Evolutionary conservation across 176 grass and related monocot genomes (phyloP).

Genomic region (Musa troglodytarum): DNA sequence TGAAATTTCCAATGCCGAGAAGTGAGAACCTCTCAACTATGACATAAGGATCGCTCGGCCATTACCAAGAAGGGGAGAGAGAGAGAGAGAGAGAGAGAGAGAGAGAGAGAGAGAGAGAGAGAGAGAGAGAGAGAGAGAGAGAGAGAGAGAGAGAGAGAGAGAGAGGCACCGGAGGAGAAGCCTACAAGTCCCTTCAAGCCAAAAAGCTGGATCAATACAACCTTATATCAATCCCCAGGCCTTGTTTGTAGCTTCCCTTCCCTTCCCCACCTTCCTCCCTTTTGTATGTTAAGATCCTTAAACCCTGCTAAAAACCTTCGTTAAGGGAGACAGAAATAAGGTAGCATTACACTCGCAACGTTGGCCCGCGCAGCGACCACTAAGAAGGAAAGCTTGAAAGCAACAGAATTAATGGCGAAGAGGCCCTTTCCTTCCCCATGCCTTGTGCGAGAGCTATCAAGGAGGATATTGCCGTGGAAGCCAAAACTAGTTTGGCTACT

Average conservation of each 20-base stretch:
- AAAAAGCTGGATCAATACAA: constrained; percentile 18
- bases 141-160: not conserved
- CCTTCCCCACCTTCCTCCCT: constrained; percentile 9
- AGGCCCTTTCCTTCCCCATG: constrained; percentile 3
- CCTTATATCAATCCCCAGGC: constrained; percentile 25
- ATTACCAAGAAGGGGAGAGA: not conserved
- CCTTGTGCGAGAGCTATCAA: constrained; percentile 3
- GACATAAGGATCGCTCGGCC: not conserved
- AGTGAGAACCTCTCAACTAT: not conserved
- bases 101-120: not conserved
- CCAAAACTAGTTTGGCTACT: constrained; percentile 35
- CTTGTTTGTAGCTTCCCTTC: constrained; percentile 6
- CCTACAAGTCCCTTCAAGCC: constrained; percentile 20
- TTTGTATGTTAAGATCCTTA: constrained; percentile 24
- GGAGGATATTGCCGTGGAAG: constrained; percentile 28
- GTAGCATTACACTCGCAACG: constrained; percentile 10
- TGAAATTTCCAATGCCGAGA: not conserved
- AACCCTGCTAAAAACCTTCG: constrained; percentile 24
- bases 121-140: not conserved
- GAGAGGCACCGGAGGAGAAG: not conserved
- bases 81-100: not conserved
- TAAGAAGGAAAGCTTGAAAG: constrained; percentile 15
- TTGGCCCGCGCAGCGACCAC: constrained; percentile 2
- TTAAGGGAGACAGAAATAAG: not conserved
- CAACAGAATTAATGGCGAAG: constrained; percentile 27